Evolutionary conservation across 2,329 filamentous ascomycete species (phyloP).

Genomic region (Corinectria fuckeliana): DNA sequence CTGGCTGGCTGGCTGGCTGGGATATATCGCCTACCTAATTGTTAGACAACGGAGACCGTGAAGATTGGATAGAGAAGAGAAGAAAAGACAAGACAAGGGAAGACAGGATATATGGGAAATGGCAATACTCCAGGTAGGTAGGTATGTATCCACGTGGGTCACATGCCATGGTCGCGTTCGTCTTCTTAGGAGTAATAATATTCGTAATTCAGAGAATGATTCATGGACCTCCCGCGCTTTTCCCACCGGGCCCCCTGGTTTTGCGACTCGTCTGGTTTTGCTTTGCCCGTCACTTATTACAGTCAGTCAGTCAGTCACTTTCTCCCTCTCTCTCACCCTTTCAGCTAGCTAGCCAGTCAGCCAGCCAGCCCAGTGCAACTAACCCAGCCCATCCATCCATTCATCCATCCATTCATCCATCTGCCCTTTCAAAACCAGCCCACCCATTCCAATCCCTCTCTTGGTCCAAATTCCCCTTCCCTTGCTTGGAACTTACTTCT

Average conservation of each 20-base stretch:
- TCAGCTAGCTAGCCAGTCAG: neutral
- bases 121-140: neutral
- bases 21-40: neutral
- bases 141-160: neutral
- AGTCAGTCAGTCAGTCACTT: neutral
- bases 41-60: neutral
- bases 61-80: neutral
- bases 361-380: too few relatives aligned
- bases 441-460: constrained; percentile 9
- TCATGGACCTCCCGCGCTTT: neutral
- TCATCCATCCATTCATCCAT: neutral
- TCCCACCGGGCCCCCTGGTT: constrained; percentile 1
- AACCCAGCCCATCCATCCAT: too few relatives aligned
- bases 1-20: neutral
- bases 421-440: neutral
- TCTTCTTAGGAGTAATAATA: neutral
- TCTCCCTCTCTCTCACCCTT: neutral
- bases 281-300: constrained; percentile 7
- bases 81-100: neutral
- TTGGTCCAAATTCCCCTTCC: neutral
- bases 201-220: neutral
- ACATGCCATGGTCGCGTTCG: neutral
- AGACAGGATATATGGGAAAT: neutral
- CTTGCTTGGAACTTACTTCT: neutral
- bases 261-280: constrained; percentile 16